A percentile compares a stretch with the other conserved stretches of the same genome.
Evolutionary conservation across 257 asterid genomes (phyloP).

Genomic region (Eucommia ulmoides): DNA sequence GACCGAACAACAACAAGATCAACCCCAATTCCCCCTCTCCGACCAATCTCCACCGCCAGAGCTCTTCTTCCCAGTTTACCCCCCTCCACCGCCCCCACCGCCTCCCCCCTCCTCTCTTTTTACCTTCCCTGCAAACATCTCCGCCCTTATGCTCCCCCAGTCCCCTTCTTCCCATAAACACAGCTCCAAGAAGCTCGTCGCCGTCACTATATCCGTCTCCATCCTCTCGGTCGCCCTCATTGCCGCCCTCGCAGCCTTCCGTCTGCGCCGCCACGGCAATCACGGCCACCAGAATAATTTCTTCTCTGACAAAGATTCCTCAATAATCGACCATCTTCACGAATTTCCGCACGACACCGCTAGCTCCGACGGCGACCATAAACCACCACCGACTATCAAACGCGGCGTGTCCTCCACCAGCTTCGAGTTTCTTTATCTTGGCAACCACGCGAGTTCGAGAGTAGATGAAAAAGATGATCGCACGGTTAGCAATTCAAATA

Average conservation of each 20-base stretch:
- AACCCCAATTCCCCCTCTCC: slow-evolving; percentile 60
- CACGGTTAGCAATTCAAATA: slow-evolving; percentile 5
- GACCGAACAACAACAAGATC: slow-evolving; percentile 16
- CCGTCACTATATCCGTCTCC: slow-evolving; percentile 34
- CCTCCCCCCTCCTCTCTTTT: slow-evolving; percentile 20
- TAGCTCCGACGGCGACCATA: slow-evolving; percentile 33
- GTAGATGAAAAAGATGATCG: slow-evolving; percentile 18
- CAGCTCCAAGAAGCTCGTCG: slow-evolving; percentile 37
- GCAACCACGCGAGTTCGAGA: slow-evolving; percentile 52
- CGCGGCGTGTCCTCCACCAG: slow-evolving; percentile 43
- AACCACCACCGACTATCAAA: slow-evolving; percentile 40
- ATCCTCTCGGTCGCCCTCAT: slow-evolving; percentile 23
- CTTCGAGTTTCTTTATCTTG: slow-evolving; percentile 70
- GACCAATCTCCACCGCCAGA: slow-evolving; percentile 24
- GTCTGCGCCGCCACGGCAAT: slow-evolving; percentile 26
- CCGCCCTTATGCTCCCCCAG: slow-evolving; percentile 71
- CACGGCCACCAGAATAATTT: slow-evolving; percentile 6
- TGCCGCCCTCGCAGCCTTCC: slow-evolving; percentile 23
- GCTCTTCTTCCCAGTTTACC: slow-evolving; percentile 40
- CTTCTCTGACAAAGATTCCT: slow-evolving; percentile 1
- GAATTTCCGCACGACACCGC: slow-evolving; percentile 50
- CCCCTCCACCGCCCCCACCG: slow-evolving; percentile 45
- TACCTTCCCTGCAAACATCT: slow-evolving; percentile 77
- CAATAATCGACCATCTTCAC: slow-evolving; percentile 46
- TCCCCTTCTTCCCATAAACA: slow-evolving; percentile 36